These are phyloP conservation scores for Terana coerulea DNA, from an alignment of 768 basidiomycete genomes.

Conservation along the genomic window DNA sequence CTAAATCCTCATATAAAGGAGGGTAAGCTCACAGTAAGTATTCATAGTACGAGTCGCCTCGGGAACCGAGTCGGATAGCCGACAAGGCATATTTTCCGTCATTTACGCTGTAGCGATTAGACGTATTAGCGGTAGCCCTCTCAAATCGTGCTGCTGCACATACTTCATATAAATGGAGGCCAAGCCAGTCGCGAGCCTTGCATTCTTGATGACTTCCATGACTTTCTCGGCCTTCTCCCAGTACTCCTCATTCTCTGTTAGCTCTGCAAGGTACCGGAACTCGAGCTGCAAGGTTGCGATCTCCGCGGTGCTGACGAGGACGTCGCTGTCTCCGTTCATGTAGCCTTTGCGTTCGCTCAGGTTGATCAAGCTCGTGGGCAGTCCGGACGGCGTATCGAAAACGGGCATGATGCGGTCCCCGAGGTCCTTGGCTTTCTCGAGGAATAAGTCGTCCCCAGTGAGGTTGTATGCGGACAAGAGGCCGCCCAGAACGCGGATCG, in stretches of 20 bases:
- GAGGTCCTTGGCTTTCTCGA: constrained; percentile 77
- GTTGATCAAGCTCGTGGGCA: constrained; percentile 81
- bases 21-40: constrained; percentile 62
- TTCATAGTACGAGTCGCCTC: constrained; percentile 94
- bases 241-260: constrained; percentile 75
- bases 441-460: constrained; percentile 63
- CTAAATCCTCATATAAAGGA: neutral
- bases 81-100: constrained; percentile 56
- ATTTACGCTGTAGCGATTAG: constrained; percentile 36
- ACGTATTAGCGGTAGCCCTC: too few relatives aligned
- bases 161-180: constrained; percentile 85
- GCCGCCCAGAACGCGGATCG: constrained; percentile 89
- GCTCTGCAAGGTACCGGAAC: constrained; percentile 77
- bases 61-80: constrained; percentile 83
- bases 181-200: constrained; percentile 65
- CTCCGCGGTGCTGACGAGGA: constrained; percentile 77
- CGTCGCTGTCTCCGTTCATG: constrained; percentile 53
- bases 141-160: too few relatives aligned
- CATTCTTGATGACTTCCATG: constrained; percentile 61
- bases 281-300: constrained; percentile 89
- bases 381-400: constrained; percentile 78
- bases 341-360: constrained; percentile 58
- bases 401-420: constrained; percentile 80
- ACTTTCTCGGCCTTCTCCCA: constrained; percentile 82
- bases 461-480: constrained; percentile 84